These are phyloP conservation scores for Oryza longistaminata DNA, from an alignment of 176 grass and related monocot species.

Conservation along the genomic window DNA sequence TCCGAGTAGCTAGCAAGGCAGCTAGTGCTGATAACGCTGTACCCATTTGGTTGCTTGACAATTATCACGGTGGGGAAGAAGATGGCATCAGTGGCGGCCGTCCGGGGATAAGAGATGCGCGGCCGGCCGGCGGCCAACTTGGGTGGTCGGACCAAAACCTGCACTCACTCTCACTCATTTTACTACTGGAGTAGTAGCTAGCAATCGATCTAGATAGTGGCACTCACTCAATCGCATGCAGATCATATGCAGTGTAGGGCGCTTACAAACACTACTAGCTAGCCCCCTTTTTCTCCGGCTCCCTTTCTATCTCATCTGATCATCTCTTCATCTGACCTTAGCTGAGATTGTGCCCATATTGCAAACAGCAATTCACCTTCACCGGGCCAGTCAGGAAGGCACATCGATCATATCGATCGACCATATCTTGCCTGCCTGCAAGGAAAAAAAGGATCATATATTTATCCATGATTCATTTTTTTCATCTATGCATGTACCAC, in stretches of 20 bases:
- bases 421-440: neutral
- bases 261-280: neutral
- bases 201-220: conserved; percentile 8
- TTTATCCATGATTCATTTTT: neutral
- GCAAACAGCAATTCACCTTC: conserved; percentile 7
- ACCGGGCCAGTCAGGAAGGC: neutral
- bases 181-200: too few relatives aligned
- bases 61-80: neutral
- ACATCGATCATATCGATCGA: neutral
- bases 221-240: neutral
- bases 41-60: conserved; percentile 25
- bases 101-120: conserved; percentile 32
- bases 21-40: conserved; percentile 40
- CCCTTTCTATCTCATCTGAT: conserved; percentile 48
- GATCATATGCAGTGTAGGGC: neutral
- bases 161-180: neutral
- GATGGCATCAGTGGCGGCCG: neutral
- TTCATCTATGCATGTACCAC: neutral
- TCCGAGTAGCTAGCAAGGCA: neutral
- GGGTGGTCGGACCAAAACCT: conserved; percentile 37
- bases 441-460: neutral
- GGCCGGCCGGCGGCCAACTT: conserved; percentile 36
- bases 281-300: neutral
- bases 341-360: neutral
- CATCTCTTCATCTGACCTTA: neutral